Conservation (phyloP, 202 grass and related monocot genomes). For the Panicum virgatum region DNA sequence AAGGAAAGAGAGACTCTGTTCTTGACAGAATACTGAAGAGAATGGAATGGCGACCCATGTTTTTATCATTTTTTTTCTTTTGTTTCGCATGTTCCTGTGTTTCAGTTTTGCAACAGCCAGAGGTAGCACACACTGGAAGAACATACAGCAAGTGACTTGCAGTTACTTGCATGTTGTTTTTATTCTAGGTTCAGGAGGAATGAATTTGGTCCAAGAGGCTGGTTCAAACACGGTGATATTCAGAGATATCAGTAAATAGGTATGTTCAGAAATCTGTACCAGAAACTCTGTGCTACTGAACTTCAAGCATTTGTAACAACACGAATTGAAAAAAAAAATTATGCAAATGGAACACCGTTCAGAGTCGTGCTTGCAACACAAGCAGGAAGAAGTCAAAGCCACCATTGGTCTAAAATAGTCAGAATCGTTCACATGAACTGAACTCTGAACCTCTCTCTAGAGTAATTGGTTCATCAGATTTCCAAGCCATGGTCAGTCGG, state of each 20-base stretch:
- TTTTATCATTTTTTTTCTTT: neutral
- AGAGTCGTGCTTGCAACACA: neutral
- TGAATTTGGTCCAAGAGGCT: neutral
- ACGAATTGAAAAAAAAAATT: neutral
- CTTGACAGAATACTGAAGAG: neutral
- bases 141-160: neutral
- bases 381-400: neutral
- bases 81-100: neutral
- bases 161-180: neutral
- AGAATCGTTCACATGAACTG: neutral
- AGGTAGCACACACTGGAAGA: neutral
- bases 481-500: neutral
- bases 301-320: neutral
- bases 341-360: neutral
- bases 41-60: neutral
- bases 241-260: neutral
- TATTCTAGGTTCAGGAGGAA: neutral
- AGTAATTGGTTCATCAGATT: too few relatives aligned
- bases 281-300: neutral
- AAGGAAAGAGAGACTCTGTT: too few relatives aligned
- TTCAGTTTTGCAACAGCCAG: neutral
- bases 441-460: too few relatives aligned
- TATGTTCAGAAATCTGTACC: neutral
- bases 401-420: neutral
- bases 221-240: neutral